A percentile compares a stretch with the other conserved stretches of the same genome.
These are phyloP conservation scores for Abrus pulchellus DNA, from an alignment of 306 rosid species.

Conservation along the genomic window DNA sequence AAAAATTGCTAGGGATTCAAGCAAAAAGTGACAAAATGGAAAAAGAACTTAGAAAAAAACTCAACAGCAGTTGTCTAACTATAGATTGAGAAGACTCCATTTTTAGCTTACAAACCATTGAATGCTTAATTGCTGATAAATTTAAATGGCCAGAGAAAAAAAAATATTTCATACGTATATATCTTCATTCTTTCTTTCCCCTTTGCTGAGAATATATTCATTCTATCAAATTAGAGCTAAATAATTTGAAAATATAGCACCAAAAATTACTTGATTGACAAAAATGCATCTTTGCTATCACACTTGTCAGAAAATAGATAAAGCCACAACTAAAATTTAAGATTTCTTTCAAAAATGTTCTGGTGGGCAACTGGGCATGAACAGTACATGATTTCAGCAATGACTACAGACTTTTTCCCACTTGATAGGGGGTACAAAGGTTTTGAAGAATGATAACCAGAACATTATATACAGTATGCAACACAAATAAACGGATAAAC, in stretches of 20 bases:
- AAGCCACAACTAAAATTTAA: background rate
- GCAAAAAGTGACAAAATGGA: background rate
- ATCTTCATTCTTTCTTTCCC: background rate
- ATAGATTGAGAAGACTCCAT: constrained; percentile 18
- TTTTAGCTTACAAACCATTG: constrained; percentile 6
- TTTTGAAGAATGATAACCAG: constrained; percentile 15
- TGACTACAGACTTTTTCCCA: background rate
- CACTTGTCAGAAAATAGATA: background rate
- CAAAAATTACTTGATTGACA: constrained; percentile 26
- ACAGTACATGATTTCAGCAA: constrained; percentile 5
- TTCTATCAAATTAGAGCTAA: background rate
- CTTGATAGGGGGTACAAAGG: background rate
- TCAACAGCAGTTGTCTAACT: constrained; percentile 15
- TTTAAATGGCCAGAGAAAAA: constrained; percentile 20
- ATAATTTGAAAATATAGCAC: background rate
- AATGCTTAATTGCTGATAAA: background rate
- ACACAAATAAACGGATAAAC: constrained; percentile 11
- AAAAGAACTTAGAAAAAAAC: constrained; percentile 1
- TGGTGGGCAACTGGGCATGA: background rate
- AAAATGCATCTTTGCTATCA: background rate
- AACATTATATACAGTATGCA: constrained; percentile 12
- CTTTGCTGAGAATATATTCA: background rate
- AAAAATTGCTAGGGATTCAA: constrained; percentile 18
- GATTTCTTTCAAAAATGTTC: background rate
- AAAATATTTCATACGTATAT: background rate